Evolutionary conservation across 2,329 filamentous ascomycete genomes (phyloP), one percentile per base, ranked within the genome.

Genomic region (Fusarium globosum): DNA sequence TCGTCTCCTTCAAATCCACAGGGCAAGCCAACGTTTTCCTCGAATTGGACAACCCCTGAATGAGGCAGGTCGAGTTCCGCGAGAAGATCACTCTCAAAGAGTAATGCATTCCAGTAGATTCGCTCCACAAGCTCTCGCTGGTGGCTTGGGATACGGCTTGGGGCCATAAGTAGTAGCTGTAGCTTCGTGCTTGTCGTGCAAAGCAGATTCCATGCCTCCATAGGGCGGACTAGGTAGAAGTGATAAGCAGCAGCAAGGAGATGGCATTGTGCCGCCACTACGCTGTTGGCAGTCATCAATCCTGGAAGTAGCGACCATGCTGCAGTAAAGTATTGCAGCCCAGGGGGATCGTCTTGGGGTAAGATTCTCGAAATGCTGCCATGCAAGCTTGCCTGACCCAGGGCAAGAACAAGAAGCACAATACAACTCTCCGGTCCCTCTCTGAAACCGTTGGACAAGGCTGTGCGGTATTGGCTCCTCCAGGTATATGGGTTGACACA

Each of bases 401-500:
- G 87, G 6, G 94, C 91, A 43, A 96, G 83, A 2, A 96, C 93
- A 14, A 96, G 86, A 43, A 96, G 85, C 20, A 95, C 93, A 71
- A 96, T 92, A 77, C 94, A 96, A 79, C 93, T 95, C 78, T 96
- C 93, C 0, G 93, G 90, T 2, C 94, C 93, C 75, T 94, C 92
- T 42, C 92, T 88, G 75, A 96, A 95, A 2, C 92, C 91, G 73
- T 92, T 92, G 6, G 92, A 92, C 12, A 95, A 86, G 0, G 94
- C 94, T 9, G 88, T 92, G 35, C 91, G 89, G 79, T 95, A 95
- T 79, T 94, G 92, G 68, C 87, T 90, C 46, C 89, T 87, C 93
- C 94, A 96, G 4, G 91, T 93, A 80, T 93, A 93, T 2, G 93
- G 93, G 79, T 95, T 95, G 39, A 96, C 93, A 76, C 93, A 94